These are phyloP conservation scores for Forsythia suspensa DNA, from an alignment of 257 asterid species.

Conservation along the genomic window DNA sequence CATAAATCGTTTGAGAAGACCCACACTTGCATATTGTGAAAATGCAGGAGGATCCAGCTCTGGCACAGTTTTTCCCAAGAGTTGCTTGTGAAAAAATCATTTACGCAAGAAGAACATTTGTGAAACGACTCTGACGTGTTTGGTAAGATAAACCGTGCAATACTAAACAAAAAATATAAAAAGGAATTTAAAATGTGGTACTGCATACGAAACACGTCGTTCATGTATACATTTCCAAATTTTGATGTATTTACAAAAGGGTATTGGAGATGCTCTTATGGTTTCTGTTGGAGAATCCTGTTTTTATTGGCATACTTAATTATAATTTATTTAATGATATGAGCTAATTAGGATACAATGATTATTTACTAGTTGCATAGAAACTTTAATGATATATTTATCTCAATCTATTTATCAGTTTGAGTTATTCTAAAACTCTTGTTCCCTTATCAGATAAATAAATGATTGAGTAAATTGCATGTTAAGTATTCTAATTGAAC, in stretches of 20 bases:
- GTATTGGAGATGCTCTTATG: background rate
- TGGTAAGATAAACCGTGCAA: background rate
- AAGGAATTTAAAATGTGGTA: background rate
- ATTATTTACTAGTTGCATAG: no score
- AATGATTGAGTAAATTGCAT: no score
- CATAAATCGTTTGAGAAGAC: conserved; percentile 30
- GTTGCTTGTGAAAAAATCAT: conserved; percentile 37
- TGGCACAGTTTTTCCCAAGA: conserved; percentile 55
- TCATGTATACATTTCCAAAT: background rate
- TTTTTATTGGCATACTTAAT: no score
- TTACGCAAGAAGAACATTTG: background rate
- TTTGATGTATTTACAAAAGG: background rate
- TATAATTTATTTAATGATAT: no score
- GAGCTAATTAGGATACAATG: no score
- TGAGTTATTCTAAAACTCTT: no score
- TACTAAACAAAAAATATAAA: background rate
- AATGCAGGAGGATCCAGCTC: conserved; percentile 46
- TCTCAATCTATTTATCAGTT: no score
- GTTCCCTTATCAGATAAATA: no score
- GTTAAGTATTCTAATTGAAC: no score
- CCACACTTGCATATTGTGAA: conserved; percentile 50
- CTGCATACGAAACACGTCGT: background rate
- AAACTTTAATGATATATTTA: no score
- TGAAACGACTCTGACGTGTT: background rate
- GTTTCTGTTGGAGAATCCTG: background rate